Percentiles rank a stretch among this genome's conserved stretches.
Evolutionary conservation across 441 rosid species (phyloP).

Genomic region (Brassica balearica): DNA sequence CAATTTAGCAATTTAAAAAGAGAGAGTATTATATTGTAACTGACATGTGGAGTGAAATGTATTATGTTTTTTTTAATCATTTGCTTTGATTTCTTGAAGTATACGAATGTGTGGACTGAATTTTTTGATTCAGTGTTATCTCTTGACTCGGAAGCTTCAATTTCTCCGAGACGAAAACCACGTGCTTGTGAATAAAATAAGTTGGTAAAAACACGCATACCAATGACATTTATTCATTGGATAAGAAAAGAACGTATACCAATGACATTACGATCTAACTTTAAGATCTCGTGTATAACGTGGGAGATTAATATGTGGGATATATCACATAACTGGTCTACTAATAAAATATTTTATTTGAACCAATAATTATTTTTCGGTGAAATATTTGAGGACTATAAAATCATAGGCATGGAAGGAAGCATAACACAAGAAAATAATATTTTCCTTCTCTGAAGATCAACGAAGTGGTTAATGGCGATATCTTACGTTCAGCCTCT

Average conservation of each 20-base stretch:
- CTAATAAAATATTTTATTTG: too few relatives aligned
- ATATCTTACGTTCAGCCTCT: conserved; percentile 26
- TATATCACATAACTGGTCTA: too few relatives aligned
- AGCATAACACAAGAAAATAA: not conserved
- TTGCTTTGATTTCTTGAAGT: not conserved
- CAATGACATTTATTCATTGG: not conserved
- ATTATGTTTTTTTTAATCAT: not conserved
- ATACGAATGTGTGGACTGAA: not conserved
- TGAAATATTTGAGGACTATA: not conserved
- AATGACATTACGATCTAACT: too few relatives aligned
- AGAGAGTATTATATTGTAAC: not conserved
- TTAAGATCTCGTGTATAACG: too few relatives aligned
- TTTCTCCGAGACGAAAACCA: not conserved
- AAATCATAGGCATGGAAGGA: conserved; percentile 2
- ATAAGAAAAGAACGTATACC: too few relatives aligned
- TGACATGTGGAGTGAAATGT: not conserved
- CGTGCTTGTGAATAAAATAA: not conserved
- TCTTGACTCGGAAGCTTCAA: not conserved
- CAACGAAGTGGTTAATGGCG: conserved; percentile 23
- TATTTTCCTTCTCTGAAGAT: not conserved
- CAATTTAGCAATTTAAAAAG: not conserved
- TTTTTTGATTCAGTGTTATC: not conserved
- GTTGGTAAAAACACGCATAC: not conserved
- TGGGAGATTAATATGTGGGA: too few relatives aligned
- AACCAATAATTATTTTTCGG: too few relatives aligned